Base-by-base conservation (phyloP, 2,329 filamentous ascomycete genomes). In the Aspergillus sp. region DNA sequence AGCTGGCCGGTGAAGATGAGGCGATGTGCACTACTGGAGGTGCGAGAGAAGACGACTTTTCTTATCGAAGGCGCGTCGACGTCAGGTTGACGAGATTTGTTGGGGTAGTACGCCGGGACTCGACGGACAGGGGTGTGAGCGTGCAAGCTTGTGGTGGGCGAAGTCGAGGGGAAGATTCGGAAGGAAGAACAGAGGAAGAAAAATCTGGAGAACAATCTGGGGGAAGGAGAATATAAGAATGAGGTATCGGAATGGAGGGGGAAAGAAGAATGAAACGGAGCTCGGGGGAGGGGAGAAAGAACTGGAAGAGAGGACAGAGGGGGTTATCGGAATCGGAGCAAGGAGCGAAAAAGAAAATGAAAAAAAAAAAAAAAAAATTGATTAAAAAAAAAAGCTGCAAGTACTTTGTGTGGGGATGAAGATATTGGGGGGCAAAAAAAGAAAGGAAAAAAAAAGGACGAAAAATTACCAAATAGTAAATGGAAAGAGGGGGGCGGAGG, bases 371-470 rank as follows among this genome's bases (percentile, higher is more conserved):
- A 66, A 61, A 59, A 60, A 59, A 61, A 60, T n/a, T n/a, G 56
- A 65, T 19, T 58, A 59, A 61, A 63, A 66, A 64, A 68, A 65
- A 60, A 38, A 43, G 51, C 55, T 54, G 50, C 45, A 19, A 48
- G 58, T 61, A 64, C 59, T 63, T 58, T 66, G 68, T 71, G 71
- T 69, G 68, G 68, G 63, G 63, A 67, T 76, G 71, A 68, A 56
- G 54, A 80, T 78, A 75, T 64, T 61, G 62, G 63, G 64, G 62
- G 61, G 65, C 56, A 54, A 68, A 65, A 67, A 67, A 68, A 69
- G 64, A 19, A 19, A 19, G 19, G 19, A 19, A 19, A 19, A 62
- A 71, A 66, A 54, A 61, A 66, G 57, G 54, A 63, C 47, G 55
- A 58, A 56, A 62, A 62, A 57, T 58, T 58, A 58, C 48, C 55